Evolutionary conservation across 1,284 basidiomycete species (phyloP).

Genomic region (Amylostereum chailletii): DNA sequence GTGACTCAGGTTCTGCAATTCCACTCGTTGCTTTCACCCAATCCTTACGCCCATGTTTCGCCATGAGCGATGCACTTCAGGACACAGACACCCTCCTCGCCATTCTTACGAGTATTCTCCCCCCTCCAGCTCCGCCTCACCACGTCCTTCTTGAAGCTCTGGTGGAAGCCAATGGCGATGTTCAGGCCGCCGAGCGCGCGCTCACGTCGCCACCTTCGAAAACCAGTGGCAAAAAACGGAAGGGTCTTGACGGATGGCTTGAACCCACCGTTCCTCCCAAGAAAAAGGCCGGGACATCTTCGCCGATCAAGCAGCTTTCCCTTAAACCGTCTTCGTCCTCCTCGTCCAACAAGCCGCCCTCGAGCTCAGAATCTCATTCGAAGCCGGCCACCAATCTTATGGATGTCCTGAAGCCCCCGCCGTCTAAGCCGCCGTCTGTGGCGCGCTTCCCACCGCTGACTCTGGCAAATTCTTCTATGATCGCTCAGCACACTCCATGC

Average conservation of each 20-base stretch:
- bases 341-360: slow-evolving; percentile 5
- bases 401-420: slow-evolving; percentile 45
- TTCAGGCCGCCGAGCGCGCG: slow-evolving; percentile 41
- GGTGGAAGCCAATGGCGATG: slow-evolving; percentile 49
- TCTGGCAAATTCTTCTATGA: slow-evolving; percentile 46
- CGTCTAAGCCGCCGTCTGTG: slow-evolving; percentile 29
- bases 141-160: slow-evolving; percentile 53
- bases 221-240: not conserved
- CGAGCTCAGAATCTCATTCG: slow-evolving; percentile 6
- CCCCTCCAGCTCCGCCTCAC: slow-evolving; percentile 25
- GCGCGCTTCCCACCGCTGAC: slow-evolving; percentile 43
- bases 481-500: slow-evolving; percentile 68
- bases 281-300: slow-evolving; percentile 2
- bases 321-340: slow-evolving; percentile 2
- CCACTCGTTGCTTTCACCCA: not conserved
- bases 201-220: not conserved
- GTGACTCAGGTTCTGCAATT: too few relatives aligned
- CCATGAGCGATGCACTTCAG: slow-evolving; percentile 2
- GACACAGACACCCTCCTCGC: slow-evolving; percentile 68
- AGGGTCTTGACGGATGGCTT: too few relatives aligned
- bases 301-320: slow-evolving; percentile 6
- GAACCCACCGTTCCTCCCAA: too few relatives aligned
- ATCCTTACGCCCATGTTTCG: not conserved
- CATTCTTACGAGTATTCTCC: slow-evolving; percentile 53
- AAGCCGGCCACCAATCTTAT: slow-evolving; percentile 37